Conservation (phyloP, 2,329 filamentous ascomycete genomes). For the Trichoderma koningiopsis region DNA sequence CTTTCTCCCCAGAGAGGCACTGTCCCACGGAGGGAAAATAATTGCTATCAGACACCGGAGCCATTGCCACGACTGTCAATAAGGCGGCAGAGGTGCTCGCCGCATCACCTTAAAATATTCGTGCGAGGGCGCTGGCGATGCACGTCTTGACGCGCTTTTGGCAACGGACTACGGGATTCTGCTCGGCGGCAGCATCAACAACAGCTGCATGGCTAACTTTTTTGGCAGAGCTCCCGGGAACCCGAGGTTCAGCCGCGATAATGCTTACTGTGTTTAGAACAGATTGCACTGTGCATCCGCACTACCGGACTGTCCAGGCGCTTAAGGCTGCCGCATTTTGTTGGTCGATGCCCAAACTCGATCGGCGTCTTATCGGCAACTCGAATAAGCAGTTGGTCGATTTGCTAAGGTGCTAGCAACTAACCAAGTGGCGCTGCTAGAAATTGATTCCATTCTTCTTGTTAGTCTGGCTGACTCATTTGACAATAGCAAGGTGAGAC, state of each 20-base stretch:
- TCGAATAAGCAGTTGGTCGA: not conserved
- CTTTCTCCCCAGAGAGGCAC: slow-evolving; percentile 77
- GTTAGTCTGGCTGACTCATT: slow-evolving; percentile 25
- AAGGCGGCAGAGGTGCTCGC: slow-evolving; percentile 43
- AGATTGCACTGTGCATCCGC: not conserved
- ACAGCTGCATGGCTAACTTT: slow-evolving; percentile 27
- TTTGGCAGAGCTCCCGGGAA: slow-evolving; percentile 26
- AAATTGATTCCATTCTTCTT: slow-evolving; percentile 16
- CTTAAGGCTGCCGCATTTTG: not conserved
- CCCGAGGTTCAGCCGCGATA: slow-evolving; percentile 25
- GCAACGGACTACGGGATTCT: slow-evolving; percentile 8
- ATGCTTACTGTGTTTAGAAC: not conserved
- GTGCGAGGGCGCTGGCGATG: slow-evolving; percentile 33
- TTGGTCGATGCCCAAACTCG: not conserved
- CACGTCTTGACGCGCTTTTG: slow-evolving; percentile 22
- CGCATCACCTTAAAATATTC: slow-evolving; percentile 41
- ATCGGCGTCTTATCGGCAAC: slow-evolving; percentile 32
- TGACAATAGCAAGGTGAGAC: not conserved
- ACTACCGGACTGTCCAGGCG: not conserved
- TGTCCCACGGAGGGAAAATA: slow-evolving; percentile 86
- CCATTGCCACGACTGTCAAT: slow-evolving; percentile 66
- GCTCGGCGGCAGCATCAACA: slow-evolving; percentile 12
- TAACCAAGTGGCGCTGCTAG: slow-evolving; percentile 3
- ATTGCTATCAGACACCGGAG: slow-evolving; percentile 66
- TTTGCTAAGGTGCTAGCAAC: not conserved